phyloP scores from a whole-genome alignment of 139 green algal genomes.

The Picochlorum sp. region DNA sequence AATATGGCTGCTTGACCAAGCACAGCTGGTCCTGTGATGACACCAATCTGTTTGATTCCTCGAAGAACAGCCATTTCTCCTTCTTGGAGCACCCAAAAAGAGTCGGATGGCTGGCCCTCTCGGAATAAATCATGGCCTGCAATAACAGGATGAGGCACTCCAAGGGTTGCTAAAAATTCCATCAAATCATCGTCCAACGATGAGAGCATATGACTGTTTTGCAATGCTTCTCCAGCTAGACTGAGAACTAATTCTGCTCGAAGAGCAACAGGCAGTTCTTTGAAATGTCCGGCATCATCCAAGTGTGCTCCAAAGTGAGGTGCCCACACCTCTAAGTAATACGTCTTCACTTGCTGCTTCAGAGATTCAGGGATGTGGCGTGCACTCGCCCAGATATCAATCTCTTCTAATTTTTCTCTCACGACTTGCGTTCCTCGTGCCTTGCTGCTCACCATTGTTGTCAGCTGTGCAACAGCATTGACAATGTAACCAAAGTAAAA shows the following conservation, averaged over 20 bases:
- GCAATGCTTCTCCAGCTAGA: conserved; percentile 2
- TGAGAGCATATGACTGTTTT: background rate
- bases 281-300: background rate
- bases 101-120: conserved; percentile 8
- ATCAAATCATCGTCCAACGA: background rate
- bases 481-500: conserved; percentile 18
- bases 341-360: background rate
- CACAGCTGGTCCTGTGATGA: conserved; percentile 3
- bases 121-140: conserved; percentile 11
- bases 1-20: conserved; percentile 9
- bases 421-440: background rate
- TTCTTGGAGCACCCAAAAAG: conserved; percentile 15
- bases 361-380: conserved; percentile 5
- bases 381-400: conserved; percentile 7
- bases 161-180: background rate
- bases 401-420: conserved; percentile 10
- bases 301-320: background rate
- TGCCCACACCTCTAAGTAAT: conserved; percentile 14
- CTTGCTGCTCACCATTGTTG: background rate
- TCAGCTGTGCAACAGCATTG: background rate
- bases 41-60: background rate
- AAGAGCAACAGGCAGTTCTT: conserved; percentile 13
- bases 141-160: background rate
- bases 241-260: background rate
- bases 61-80: background rate